Percentiles rank a stretch among this genome's conserved stretches.
phyloP scores from a whole-genome alignment of 177 flowering plant species.

The Vitis hybrid region DNA sequence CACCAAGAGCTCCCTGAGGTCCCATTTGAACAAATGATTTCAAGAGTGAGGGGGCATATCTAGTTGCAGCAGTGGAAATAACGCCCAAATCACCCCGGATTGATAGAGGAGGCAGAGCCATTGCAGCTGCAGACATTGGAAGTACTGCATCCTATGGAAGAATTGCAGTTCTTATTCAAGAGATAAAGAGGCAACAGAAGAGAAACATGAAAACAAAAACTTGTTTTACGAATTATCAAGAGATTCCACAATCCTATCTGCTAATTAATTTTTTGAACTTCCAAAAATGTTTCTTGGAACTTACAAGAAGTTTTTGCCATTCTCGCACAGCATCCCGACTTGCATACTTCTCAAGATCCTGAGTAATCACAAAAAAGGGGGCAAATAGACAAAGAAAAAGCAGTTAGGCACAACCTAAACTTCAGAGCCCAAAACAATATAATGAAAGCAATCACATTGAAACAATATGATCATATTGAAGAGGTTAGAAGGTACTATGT shows the following conservation, averaged over 20 bases:
- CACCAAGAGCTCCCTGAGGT: conserved; percentile 89
- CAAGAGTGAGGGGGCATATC: conserved; percentile 87
- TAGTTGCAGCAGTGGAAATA: conserved; percentile 83
- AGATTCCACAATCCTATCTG: neutral
- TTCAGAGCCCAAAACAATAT: conserved; percentile 3
- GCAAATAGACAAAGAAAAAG: neutral
- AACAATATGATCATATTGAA: too few species aligned
- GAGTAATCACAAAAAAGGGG: conserved; percentile 15
- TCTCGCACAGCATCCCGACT: conserved; percentile 72
- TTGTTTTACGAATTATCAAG: too few species aligned
- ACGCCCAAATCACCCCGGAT: conserved; percentile 91
- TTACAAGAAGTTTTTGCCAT: conserved; percentile 90
- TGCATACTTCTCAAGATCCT: conserved; percentile 91
- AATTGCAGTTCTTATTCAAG: conserved; percentile 13
- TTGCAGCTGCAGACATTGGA: conserved; percentile 91
- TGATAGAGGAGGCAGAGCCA: conserved; percentile 94
- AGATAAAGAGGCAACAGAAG: neutral
- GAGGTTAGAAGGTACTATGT: too few species aligned
- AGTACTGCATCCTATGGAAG: conserved; percentile 75
- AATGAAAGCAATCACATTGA: neutral
- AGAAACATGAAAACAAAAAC: neutral
- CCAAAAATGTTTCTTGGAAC: conserved; percentile 18
- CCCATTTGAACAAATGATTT: conserved; percentile 90
- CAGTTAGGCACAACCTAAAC: neutral
- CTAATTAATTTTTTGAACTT: neutral